These are phyloP conservation scores for Aspergillus coremiiformis DNA, from an alignment of 495 filamentous ascomycete genomes.

Conservation along the genomic window DNA sequence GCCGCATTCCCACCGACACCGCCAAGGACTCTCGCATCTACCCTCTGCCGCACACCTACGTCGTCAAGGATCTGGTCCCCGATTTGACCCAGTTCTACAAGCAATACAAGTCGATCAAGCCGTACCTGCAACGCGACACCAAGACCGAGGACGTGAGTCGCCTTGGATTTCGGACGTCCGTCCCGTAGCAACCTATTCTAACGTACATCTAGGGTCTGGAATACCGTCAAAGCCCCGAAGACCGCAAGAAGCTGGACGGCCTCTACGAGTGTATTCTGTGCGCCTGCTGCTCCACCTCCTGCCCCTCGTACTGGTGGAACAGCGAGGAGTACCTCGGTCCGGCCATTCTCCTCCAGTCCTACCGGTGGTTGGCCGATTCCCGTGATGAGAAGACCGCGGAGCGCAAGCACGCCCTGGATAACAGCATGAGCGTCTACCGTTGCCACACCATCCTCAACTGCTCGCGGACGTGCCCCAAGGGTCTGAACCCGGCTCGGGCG, in stretches of 20 bases:
- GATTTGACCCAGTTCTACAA: conserved; percentile 99
- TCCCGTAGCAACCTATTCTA: neutral
- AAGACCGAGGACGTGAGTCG: conserved; percentile 65
- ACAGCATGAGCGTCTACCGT: conserved; percentile 96
- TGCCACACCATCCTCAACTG: conserved; percentile 99
- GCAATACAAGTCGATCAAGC: conserved; percentile 99
- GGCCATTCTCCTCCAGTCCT: conserved; percentile 90
- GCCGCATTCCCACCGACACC: conserved; percentile 86
- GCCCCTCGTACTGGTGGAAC: conserved; percentile 99
- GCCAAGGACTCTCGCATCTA: conserved; percentile 86
- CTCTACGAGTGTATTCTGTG: conserved; percentile 99
- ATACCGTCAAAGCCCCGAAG: conserved; percentile 77
- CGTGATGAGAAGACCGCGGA: conserved; percentile 81
- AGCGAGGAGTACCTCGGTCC: conserved; percentile 95
- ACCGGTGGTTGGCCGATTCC: conserved; percentile 90
- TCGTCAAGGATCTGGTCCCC: conserved; percentile 97
- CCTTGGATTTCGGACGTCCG: neutral
- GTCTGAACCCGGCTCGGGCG: conserved; percentile 86
- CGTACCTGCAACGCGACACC: conserved; percentile 85
- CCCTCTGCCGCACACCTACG: conserved; percentile 95
- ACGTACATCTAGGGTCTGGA: conserved; percentile 63
- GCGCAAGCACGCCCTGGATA: conserved; percentile 86
- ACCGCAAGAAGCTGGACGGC: conserved; percentile 94
- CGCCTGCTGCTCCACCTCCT: conserved; percentile 97
- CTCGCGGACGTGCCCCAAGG: conserved; percentile 94